Evolutionary conservation across 2,329 filamentous ascomycete genomes (phyloP), one percentile per base, ranked within the genome.

Genomic region (Pleurostoma richardsiae): DNA sequence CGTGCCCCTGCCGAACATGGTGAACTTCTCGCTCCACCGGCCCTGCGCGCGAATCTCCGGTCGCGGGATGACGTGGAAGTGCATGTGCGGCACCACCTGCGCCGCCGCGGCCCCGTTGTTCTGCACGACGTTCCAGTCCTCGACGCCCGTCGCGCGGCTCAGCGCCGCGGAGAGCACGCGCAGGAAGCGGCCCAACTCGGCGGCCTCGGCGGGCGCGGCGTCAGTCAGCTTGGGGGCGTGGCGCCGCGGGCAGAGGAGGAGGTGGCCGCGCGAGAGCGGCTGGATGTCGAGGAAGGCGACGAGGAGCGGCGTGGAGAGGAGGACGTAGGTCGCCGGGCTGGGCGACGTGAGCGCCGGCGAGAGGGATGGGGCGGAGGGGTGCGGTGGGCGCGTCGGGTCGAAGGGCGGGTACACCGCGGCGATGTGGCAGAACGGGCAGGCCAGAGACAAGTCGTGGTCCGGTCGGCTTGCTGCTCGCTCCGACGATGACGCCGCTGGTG

Each of bases 121-220:
- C 71, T 97, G 92, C 46, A 97, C 89, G 30, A 97, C 83, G 66
- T 99, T 99, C 86, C 92, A 97, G 68, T 96, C 91, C 43, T 74
- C 75, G 2, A 89, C 80, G 7, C 84, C 86, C 3, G 85, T 88
- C 1, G 83, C 81, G 44, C 73, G 74, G 30, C 82, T 77, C 36
- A 96, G 74, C 0, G 88, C 87, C 26, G 80, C 72, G 19, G 86
- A 88, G 3, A 96, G 71, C 4, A 92, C 66, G 31, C 88, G 83
- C 29, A 95, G 77, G 71, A 76, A 80, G 50, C 65, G 63, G 57
- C 88, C 82, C 46, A 95, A 75, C 58, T 86, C 83, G 46, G 75
- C 73, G 28, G 83, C 80, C 62, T 90, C 86, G 41, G 63, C 62
- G 1, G 78, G 68, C 1, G 72, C 74, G 43, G 91, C 74, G 60